Evolutionary conservation across 495 filamentous ascomycete genomes (phyloP).

Genomic region (Extremus antarcticus): DNA sequence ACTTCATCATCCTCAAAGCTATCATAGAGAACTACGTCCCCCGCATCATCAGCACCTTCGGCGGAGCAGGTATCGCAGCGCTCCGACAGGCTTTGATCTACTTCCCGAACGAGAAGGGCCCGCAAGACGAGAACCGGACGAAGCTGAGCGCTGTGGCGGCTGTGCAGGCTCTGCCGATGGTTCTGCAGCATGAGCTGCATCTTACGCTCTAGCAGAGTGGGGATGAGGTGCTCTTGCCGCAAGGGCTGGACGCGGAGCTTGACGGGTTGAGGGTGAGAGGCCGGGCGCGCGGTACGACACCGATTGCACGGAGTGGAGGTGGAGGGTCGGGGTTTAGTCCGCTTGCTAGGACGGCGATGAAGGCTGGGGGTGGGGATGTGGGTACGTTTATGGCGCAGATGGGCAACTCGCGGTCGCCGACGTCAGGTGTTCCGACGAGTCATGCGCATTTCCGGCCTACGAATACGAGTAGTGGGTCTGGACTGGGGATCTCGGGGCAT

Average conservation of each 20-base stretch:
- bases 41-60: slow-evolving; percentile 68
- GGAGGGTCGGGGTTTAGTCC: background rate
- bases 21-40: slow-evolving; percentile 62
- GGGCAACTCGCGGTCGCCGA: background rate
- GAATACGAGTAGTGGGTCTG: background rate
- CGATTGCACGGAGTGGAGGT: too few species aligned
- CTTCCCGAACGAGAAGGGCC: slow-evolving; percentile 44
- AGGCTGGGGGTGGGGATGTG: background rate
- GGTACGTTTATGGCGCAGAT: background rate
- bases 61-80: slow-evolving; percentile 52
- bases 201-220: background rate
- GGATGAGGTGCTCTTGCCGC: background rate
- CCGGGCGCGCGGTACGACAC: background rate
- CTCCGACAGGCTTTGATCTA: slow-evolving; percentile 56
- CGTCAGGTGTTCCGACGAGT: background rate
- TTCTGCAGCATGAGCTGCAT: slow-evolving; percentile 1
- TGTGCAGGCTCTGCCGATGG: slow-evolving; percentile 2
- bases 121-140: slow-evolving; percentile 25
- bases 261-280: background rate
- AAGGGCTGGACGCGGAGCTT: background rate
- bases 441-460: background rate
- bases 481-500: background rate
- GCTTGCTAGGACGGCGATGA: background rate
- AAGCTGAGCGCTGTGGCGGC: background rate
- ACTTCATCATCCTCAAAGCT: slow-evolving; percentile 63